phyloP scores from a whole-genome alignment of 805 yeast genomes.

The Nakazawaea siamensis region DNA sequence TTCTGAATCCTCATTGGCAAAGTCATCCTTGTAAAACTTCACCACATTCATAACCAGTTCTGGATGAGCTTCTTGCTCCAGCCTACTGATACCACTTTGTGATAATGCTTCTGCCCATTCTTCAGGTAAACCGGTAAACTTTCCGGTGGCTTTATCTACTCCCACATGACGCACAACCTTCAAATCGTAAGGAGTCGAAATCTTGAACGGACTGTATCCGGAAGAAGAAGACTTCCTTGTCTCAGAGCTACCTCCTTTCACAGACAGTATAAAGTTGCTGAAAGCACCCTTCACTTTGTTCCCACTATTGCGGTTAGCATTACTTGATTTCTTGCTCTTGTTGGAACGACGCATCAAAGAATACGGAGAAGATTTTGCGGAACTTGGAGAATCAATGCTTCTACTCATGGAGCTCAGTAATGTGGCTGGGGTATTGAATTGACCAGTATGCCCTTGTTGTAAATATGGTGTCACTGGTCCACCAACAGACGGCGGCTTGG shows the following conservation, averaged over 20 bases:
- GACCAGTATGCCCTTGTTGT: constrained; percentile 6
- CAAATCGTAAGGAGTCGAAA: constrained; percentile 88
- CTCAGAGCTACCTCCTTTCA: constrained; percentile 15
- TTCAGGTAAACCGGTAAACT: constrained; percentile 71
- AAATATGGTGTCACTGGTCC: constrained; percentile 9
- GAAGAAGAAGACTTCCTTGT: constrained; percentile 7
- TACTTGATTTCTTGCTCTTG: neutral
- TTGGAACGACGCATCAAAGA: neutral
- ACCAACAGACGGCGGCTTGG: neutral
- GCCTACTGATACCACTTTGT: constrained; percentile 80
- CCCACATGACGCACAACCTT: constrained; percentile 93
- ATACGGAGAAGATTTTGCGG: constrained; percentile 5
- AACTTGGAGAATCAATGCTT: constrained; percentile 3
- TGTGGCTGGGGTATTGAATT: constrained; percentile 13
- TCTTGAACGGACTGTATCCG: constrained; percentile 30
- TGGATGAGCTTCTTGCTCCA: constrained; percentile 86
- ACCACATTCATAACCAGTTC: constrained; percentile 91
- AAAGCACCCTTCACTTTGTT: constrained; percentile 53
- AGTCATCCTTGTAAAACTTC: constrained; percentile 66
- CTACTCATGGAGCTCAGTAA: constrained; percentile 5
- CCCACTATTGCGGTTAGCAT: constrained; percentile 31
- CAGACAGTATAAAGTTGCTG: constrained; percentile 31
- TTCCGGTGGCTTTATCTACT: constrained; percentile 37
- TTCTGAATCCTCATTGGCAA: constrained; percentile 31
- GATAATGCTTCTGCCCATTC: constrained; percentile 84